These are phyloP conservation scores for Tephrocybe sp. DNA, from an alignment of 768 basidiomycete genomes.

Conservation along the genomic window DNA sequence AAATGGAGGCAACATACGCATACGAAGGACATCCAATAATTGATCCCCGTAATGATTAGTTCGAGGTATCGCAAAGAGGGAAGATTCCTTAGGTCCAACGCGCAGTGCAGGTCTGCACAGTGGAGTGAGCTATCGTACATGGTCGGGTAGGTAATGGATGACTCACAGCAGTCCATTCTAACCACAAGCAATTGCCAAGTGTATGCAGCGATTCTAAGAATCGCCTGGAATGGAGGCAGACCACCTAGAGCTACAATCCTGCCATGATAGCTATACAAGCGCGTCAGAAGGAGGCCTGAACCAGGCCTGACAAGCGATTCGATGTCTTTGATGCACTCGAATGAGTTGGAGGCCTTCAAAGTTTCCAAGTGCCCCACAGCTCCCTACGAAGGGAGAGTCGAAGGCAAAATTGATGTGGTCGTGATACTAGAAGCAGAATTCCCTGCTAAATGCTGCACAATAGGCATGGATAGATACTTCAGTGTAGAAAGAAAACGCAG, in stretches of 20 bases:
- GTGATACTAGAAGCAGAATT: too few relatives aligned
- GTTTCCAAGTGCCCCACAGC: neutral
- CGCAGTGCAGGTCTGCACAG: neutral
- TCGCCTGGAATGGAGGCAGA: neutral
- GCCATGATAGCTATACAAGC: neutral
- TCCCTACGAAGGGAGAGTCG: neutral
- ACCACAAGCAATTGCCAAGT: neutral
- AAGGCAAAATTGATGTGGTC: neutral
- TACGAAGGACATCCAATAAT: neutral
- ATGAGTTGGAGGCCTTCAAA: neutral
- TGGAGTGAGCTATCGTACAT: too few relatives aligned
- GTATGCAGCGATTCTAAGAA: neutral
- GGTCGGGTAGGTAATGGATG: neutral
- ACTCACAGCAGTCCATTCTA: slow-evolving; percentile 1
- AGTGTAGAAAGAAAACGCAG: neutral
- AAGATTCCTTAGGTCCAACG: neutral
- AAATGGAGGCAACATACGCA: neutral
- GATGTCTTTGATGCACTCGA: neutral
- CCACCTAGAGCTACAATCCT: neutral
- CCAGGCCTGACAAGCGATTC: neutral
- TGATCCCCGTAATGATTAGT: neutral
- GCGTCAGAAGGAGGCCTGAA: neutral
- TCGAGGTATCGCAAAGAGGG: neutral
- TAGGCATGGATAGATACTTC: neutral
- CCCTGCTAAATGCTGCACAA: too few relatives aligned